A percentile compares a stretch with the other conserved stretches of the same genome.
Evolutionary conservation across 345 rosid genomes (phyloP).

Genomic region (Crucihimalaya himalaica): DNA sequence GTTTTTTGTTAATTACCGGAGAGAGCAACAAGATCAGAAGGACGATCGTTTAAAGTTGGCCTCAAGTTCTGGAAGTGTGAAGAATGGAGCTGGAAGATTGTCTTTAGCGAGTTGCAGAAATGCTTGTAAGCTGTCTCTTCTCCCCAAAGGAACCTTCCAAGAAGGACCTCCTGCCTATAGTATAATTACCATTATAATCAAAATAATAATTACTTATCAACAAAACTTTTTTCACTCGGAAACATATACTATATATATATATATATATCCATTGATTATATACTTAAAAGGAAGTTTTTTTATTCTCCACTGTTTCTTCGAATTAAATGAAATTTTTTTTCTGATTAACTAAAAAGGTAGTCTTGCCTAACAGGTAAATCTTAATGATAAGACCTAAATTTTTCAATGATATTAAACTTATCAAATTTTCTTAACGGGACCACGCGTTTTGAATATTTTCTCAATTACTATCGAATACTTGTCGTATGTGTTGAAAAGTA

Average conservation of each 20-base stretch:
- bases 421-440: constrained; percentile 8
- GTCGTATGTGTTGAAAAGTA: constrained; percentile 11
- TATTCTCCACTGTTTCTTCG: neutral
- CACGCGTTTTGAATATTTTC: constrained; percentile 11
- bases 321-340: neutral
- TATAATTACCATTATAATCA: neutral
- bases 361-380: neutral
- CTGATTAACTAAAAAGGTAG: neutral
- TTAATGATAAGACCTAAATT: neutral
- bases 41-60: constrained; percentile 2
- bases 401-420: neutral
- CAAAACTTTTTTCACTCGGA: neutral
- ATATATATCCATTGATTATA: neutral
- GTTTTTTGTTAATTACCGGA: neutral
- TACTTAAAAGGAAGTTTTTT: neutral
- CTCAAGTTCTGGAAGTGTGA: constrained; percentile 29
- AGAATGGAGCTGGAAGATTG: constrained; percentile 32
- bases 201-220: neutral
- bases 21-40: constrained; percentile 42
- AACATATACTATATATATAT: too few relatives aligned
- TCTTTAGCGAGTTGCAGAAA: constrained; percentile 6
- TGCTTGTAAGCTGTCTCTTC: constrained; percentile 42
- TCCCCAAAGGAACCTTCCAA: constrained; percentile 41
- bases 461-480: neutral
- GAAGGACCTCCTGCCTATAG: constrained; percentile 45